Percentiles rank a stretch among this genome's conserved stretches.
phyloP scores from a whole-genome alignment of 352 stramenopile species.

The Pythium vanterpoolii region DNA sequence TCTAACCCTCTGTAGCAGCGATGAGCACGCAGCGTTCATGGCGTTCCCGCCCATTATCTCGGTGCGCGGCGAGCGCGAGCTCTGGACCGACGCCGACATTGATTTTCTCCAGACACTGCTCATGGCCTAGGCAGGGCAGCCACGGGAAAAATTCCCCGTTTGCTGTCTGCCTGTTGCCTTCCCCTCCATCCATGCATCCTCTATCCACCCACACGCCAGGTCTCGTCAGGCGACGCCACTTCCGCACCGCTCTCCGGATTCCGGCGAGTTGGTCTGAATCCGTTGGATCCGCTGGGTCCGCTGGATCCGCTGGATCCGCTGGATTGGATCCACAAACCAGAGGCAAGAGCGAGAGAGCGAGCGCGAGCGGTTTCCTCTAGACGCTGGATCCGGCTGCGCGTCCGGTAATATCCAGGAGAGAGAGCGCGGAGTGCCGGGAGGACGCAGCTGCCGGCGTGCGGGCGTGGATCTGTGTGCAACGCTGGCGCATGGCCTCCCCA shows the following conservation, averaged over 20 bases:
- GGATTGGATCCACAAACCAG: background rate
- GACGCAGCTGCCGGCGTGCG: background rate
- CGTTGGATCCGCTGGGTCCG: background rate
- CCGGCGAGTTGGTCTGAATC: background rate
- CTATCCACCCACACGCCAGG: background rate
- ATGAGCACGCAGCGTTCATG: slow-evolving; percentile 32
- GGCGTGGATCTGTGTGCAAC: background rate
- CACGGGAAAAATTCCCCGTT: background rate
- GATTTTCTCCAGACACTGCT: slow-evolving; percentile 75
- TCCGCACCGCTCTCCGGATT: background rate
- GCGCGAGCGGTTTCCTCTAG: background rate
- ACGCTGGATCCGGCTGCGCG: background rate
- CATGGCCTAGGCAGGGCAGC: slow-evolving; percentile 38
- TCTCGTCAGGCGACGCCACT: slow-evolving; percentile 1
- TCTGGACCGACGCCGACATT: slow-evolving; percentile 82
- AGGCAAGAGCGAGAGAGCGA: background rate
- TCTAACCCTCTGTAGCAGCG: slow-evolving; percentile 35
- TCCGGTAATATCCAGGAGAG: background rate
- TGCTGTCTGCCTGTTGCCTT: background rate
- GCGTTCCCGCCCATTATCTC: slow-evolving; percentile 48
- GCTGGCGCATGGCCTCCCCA: background rate
- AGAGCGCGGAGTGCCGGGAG: background rate
- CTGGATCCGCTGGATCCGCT: background rate
- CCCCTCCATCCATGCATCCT: background rate
- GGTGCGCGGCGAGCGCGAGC: slow-evolving; percentile 43